Evolutionary conservation across 2,329 filamentous ascomycete genomes (phyloP).

Genomic region (Colletotrichum orbiculare): DNA sequence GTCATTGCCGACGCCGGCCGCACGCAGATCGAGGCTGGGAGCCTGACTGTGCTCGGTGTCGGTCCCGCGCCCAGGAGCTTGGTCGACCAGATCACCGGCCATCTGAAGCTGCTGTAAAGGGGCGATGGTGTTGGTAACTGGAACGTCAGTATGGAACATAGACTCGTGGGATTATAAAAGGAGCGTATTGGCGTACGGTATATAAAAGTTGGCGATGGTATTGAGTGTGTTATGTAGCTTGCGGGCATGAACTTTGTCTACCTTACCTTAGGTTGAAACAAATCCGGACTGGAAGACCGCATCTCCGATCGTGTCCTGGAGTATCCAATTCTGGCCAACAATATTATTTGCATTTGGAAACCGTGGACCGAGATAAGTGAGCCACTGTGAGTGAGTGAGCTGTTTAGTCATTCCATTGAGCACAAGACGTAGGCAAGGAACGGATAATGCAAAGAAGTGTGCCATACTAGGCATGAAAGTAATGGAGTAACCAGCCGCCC

Average conservation of each 20-base stretch:
- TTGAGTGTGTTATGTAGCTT: slow-evolving; percentile 19
- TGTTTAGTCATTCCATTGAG: no score
- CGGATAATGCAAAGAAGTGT: no score
- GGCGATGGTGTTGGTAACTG: neutral
- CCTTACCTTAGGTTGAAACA: neutral
- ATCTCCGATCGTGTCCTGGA: no score
- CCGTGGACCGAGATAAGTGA: no score
- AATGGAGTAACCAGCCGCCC: no score
- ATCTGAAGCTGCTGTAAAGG: slow-evolving; percentile 81
- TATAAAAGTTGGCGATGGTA: slow-evolving; percentile 31
- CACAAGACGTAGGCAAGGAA: no score
- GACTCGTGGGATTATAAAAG: slow-evolving; percentile 22
- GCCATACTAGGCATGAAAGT: no score
- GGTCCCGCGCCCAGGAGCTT: slow-evolving; percentile 85
- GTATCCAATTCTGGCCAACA: no score
- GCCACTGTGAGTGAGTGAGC: no score
- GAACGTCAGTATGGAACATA: slow-evolving; percentile 9
- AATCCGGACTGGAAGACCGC: neutral
- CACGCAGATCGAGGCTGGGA: slow-evolving; percentile 95
- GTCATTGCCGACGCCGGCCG: slow-evolving; percentile 95
- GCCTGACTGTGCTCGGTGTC: slow-evolving; percentile 89
- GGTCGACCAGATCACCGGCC: slow-evolving; percentile 86
- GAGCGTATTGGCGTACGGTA: slow-evolving; percentile 34
- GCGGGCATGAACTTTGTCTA: slow-evolving; percentile 1
- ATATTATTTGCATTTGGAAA: no score